Evolutionary conservation across 2,329 filamentous ascomycete species (phyloP).

Genomic region (Claviceps capensis): DNA sequence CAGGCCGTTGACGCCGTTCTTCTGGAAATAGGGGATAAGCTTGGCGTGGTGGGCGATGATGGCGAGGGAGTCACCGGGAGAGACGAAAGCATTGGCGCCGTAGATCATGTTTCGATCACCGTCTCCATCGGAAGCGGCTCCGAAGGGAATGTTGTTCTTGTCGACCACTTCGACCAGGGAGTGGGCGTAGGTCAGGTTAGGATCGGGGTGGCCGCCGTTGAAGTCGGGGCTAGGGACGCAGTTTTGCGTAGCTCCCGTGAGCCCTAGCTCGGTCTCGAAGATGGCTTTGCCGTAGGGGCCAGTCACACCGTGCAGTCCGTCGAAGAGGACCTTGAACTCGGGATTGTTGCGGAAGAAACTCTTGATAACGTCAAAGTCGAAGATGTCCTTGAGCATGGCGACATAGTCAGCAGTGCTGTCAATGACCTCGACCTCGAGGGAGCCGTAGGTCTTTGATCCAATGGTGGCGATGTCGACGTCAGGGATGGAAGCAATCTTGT

Average conservation of each 20-base stretch:
- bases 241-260: conserved; percentile 71
- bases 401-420: conserved; percentile 89
- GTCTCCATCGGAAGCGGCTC: conserved; percentile 90
- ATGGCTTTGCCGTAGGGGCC: conserved; percentile 91
- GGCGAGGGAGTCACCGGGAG: conserved; percentile 89
- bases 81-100: conserved; percentile 90
- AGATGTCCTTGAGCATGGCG: conserved; percentile 94
- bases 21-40: conserved; percentile 96
- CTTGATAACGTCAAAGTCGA: conserved; percentile 94
- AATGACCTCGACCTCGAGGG: conserved; percentile 86
- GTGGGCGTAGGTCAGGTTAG: conserved; percentile 93
- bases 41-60: conserved; percentile 97
- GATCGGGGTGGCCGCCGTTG: conserved; percentile 92
- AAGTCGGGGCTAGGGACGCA: conserved; percentile 89
- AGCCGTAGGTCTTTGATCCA: conserved; percentile 71
- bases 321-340: conserved; percentile 95
- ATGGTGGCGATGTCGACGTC: conserved; percentile 74
- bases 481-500: conserved; percentile 81
- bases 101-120: conserved; percentile 99
- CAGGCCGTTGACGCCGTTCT: conserved; percentile 88
- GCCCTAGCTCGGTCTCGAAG: conserved; percentile 84
- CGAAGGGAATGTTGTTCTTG: conserved; percentile 83
- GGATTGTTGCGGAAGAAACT: conserved; percentile 76
- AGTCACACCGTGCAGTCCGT: conserved; percentile 87
- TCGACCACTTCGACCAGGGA: conserved; percentile 90